Evolutionary conservation across 2,329 filamentous ascomycete genomes (phyloP).

Genomic region (Colletotrichum agaves): DNA sequence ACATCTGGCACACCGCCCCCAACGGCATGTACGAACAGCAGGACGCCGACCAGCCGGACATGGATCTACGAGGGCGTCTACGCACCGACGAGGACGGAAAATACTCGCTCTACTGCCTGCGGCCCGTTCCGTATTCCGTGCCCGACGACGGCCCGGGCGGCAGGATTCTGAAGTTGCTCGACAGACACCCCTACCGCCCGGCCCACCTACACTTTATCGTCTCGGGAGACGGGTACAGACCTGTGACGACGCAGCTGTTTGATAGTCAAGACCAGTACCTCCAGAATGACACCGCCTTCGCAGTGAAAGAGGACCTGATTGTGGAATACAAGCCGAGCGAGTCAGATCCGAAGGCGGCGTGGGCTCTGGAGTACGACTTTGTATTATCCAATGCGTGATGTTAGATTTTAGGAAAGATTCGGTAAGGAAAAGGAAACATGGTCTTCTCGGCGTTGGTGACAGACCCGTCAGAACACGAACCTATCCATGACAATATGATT

Average conservation of each 20-base stretch:
- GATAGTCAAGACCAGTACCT: conserved; percentile 67
- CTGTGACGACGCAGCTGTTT: conserved; percentile 74
- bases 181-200: conserved; percentile 47
- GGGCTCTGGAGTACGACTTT: conserved; percentile 44
- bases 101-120: conserved; percentile 71
- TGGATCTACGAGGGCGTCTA: conserved; percentile 80
- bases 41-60: conserved; percentile 74
- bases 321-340: conserved; percentile 42
- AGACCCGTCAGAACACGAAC: too few relatives aligned
- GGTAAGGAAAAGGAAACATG: too few relatives aligned
- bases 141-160: conserved; percentile 45
- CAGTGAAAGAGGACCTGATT: conserved; percentile 48
- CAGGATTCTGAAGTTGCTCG: conserved; percentile 44
- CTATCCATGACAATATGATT: too few relatives aligned
- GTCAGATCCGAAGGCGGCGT: conserved; percentile 40
- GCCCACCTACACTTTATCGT: conserved; percentile 49
- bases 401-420: neutral
- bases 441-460: too few relatives aligned
- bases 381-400: conserved; percentile 27
- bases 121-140: conserved; percentile 67
- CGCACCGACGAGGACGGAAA: conserved; percentile 71
- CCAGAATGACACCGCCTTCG: conserved; percentile 48
- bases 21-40: conserved; percentile 78
- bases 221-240: conserved; percentile 65
- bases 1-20: conserved; percentile 73